Evolutionary conservation across 345 rosid species (phyloP).

Genomic region (Raphanus raphanistrum): DNA sequence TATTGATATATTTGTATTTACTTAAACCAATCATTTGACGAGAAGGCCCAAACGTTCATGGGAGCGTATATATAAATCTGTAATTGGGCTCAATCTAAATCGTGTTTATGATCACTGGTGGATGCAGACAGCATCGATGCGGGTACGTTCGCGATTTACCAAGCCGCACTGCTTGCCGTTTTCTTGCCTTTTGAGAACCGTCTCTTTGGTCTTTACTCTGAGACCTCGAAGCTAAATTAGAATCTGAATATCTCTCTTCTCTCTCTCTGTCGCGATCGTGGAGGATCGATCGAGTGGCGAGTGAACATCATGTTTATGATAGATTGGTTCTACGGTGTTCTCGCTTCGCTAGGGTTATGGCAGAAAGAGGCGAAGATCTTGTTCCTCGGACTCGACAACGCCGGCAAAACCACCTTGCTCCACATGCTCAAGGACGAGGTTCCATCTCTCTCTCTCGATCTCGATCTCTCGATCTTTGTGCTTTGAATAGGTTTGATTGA

Average conservation of each 20-base stretch:
- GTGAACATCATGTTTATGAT: background rate
- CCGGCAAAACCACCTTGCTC: background rate
- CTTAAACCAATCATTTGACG: too few relatives aligned
- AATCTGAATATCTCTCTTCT: background rate
- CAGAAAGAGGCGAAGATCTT: background rate
- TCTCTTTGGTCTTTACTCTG: background rate
- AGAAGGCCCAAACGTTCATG: too few relatives aligned
- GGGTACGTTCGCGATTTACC: too few relatives aligned
- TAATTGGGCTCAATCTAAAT: too few relatives aligned
- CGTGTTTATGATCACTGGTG: too few relatives aligned
- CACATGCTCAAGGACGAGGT: conserved; percentile 2
- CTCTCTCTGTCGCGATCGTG: background rate
- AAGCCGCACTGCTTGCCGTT: background rate
- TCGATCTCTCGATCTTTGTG: background rate
- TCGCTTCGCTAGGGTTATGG: background rate
- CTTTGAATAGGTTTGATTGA: background rate
- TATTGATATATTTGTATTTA: background rate
- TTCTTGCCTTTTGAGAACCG: background rate
- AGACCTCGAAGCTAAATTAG: background rate
- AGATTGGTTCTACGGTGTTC: background rate
- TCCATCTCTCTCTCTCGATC: background rate
- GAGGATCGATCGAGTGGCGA: background rate
- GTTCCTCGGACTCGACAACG: background rate
- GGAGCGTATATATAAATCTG: too few relatives aligned
- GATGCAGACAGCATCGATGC: too few relatives aligned